Percentiles rank a stretch among this genome's conserved stretches.
Evolutionary conservation across 495 filamentous ascomycete species (phyloP).

Genomic region (Aspergillus avenaceus): DNA sequence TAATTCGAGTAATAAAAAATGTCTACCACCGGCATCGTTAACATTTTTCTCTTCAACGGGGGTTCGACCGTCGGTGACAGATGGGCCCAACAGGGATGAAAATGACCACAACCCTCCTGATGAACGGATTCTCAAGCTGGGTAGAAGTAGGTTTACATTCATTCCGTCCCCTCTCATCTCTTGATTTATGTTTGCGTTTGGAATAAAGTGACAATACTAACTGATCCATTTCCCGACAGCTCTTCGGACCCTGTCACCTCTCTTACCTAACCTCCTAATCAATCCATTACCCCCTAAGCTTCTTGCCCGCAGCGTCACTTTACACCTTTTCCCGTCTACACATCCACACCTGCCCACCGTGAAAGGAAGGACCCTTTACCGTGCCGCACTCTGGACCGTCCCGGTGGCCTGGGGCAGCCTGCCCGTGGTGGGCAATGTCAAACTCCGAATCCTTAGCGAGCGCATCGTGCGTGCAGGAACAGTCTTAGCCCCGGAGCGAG

Average conservation of each 20-base stretch:
- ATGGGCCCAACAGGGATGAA: slow-evolving; percentile 14
- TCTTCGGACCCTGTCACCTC: slow-evolving; percentile 77
- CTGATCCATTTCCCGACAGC: slow-evolving; percentile 47
- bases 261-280: slow-evolving; percentile 80
- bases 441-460: slow-evolving; percentile 80
- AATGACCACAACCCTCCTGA: slow-evolving; percentile 53
- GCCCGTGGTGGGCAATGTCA: slow-evolving; percentile 83
- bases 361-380: slow-evolving; percentile 83
- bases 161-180: neutral
- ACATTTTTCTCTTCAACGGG: slow-evolving; percentile 21
- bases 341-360: slow-evolving; percentile 94
- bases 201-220: slow-evolving; percentile 2
- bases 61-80: slow-evolving; percentile 6
- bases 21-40: slow-evolving; percentile 19
- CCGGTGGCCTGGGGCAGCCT: slow-evolving; percentile 93
- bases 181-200: neutral
- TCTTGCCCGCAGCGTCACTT: slow-evolving; percentile 82
- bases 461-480: slow-evolving; percentile 64
- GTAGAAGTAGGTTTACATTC: slow-evolving; percentile 66
- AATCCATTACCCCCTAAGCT: slow-evolving; percentile 78
- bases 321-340: slow-evolving; percentile 93
- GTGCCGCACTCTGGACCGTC: slow-evolving; percentile 89
- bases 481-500: slow-evolving; percentile 26
- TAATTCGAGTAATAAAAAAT: no score
- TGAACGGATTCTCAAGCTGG: slow-evolving; percentile 82